Evolutionary conservation across 2,329 filamentous ascomycete species (phyloP).

Genomic region (Penicillium frequentans): DNA sequence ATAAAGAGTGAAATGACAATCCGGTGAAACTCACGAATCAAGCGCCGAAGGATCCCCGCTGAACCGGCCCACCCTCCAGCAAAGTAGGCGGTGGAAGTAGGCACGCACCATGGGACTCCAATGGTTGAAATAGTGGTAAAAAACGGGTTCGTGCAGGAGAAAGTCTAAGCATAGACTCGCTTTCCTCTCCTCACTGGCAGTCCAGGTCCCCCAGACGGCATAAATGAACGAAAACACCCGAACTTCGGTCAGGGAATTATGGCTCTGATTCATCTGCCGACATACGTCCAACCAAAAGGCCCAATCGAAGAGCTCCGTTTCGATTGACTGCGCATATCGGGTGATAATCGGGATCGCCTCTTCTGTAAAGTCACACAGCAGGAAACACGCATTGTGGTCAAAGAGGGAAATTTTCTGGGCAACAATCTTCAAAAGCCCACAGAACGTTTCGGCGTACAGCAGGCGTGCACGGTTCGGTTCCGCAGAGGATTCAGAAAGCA

Average conservation of each 20-base stretch:
- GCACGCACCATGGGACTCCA: conserved; percentile 95
- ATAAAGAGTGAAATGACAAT: not conserved
- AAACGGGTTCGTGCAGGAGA: conserved; percentile 71
- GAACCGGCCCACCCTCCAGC: conserved; percentile 83
- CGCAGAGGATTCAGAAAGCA: conserved; percentile 64
- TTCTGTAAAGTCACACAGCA: conserved; percentile 87
- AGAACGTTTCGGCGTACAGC: conserved; percentile 75
- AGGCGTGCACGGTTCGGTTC: conserved; percentile 59
- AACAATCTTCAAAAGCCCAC: conserved; percentile 69
- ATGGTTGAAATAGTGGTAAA: conserved; percentile 82
- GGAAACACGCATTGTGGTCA: conserved; percentile 80
- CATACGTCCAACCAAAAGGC: conserved; percentile 82
- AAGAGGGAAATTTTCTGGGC: conserved; percentile 76
- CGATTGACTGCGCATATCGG: conserved; percentile 56
- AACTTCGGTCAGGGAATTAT: conserved; percentile 89
- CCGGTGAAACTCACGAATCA: conserved; percentile 61
- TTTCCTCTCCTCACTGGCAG: conserved; percentile 66
- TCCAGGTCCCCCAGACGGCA: conserved; percentile 73
- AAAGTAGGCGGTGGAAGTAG: conserved; percentile 87
- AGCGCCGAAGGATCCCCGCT: conserved; percentile 64
- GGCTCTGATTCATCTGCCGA: conserved; percentile 73
- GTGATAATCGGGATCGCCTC: conserved; percentile 70
- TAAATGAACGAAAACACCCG: conserved; percentile 80
- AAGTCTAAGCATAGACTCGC: conserved; percentile 70
- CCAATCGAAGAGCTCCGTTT: conserved; percentile 56